phyloP scores from a whole-genome alignment of 2,329 filamentous ascomycete species.

The Harringtonia lauricola region DNA sequence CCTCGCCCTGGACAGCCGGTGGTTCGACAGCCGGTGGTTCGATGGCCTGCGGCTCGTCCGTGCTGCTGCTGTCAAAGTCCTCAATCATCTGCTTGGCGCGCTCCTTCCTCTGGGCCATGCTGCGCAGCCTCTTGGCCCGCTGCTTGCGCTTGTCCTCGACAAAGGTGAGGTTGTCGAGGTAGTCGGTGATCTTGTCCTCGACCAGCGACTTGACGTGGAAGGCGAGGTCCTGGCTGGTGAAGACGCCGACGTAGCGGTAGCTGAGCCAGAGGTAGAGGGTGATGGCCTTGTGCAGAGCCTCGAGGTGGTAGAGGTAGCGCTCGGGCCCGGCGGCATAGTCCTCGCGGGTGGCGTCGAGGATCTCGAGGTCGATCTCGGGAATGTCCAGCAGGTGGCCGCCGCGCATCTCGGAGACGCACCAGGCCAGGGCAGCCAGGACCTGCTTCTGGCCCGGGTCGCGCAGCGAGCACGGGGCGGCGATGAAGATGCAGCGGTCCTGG shows the following conservation, averaged over 20 bases:
- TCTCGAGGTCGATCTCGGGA: constrained; percentile 56
- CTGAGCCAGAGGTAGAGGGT: constrained; percentile 89
- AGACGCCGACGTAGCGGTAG: constrained; percentile 75
- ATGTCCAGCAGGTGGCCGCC: constrained; percentile 64
- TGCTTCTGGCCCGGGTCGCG: constrained; percentile 33
- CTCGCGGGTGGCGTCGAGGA: constrained; percentile 53
- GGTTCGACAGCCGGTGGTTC: too few relatives aligned
- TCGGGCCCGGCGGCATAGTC: constrained; percentile 25
- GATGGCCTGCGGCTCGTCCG: too few relatives aligned
- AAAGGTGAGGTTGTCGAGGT: constrained; percentile 45
- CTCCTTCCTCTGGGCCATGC: constrained; percentile 10
- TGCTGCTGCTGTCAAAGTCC: too few relatives aligned
- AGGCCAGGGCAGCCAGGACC: constrained; percentile 54
- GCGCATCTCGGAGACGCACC: constrained; percentile 55
- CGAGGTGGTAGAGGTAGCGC: constrained; percentile 56
- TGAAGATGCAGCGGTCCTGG: constrained; percentile 64
- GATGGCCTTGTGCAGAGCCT: constrained; percentile 69
- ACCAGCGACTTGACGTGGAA: constrained; percentile 69
- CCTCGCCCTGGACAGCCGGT: too few relatives aligned
- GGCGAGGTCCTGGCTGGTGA: constrained; percentile 62
- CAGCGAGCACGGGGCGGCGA: constrained; percentile 56
- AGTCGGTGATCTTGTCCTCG: constrained; percentile 62
- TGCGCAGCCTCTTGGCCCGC: constrained; percentile 7
- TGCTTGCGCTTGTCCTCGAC: constrained; percentile 21
- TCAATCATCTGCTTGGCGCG: neutral